These are phyloP conservation scores for Suillus hirtellus DNA, from an alignment of 768 basidiomycete genomes.

Conservation along the genomic window DNA sequence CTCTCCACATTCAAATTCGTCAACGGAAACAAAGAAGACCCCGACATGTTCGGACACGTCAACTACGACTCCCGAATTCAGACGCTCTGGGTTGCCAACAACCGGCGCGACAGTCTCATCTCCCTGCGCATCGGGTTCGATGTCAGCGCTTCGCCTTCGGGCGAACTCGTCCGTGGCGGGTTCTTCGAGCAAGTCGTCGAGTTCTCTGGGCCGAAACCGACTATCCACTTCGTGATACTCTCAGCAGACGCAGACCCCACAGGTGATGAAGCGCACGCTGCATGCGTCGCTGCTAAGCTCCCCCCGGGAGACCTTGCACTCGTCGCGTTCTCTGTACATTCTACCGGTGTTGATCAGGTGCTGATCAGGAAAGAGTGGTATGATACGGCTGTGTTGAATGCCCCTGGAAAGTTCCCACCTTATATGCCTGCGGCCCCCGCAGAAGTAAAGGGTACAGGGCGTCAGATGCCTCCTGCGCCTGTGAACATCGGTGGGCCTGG, in stretches of 20 bases:
- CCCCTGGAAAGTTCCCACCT: slow-evolving; percentile 63
- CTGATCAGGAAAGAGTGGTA: slow-evolving; percentile 86
- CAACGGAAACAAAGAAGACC: slow-evolving; percentile 67
- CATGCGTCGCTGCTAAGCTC: slow-evolving; percentile 80
- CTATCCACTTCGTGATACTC: slow-evolving; percentile 87
- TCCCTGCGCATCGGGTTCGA: slow-evolving; percentile 77
- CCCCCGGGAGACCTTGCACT: slow-evolving; percentile 75
- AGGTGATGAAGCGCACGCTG: slow-evolving; percentile 81
- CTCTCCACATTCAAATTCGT: slow-evolving; percentile 80
- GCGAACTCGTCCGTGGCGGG: slow-evolving; percentile 62
- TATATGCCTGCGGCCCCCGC: slow-evolving; percentile 28
- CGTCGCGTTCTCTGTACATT: slow-evolving; percentile 87
- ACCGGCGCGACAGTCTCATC: slow-evolving; percentile 79
- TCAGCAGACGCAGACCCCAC: slow-evolving; percentile 82
- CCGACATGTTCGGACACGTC: slow-evolving; percentile 86
- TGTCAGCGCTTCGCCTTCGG: slow-evolving; percentile 46
- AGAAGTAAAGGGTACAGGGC: slow-evolving; percentile 24
- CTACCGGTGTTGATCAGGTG: slow-evolving; percentile 86
- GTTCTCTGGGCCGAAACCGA: slow-evolving; percentile 80
- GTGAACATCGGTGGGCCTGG: slow-evolving; percentile 25
- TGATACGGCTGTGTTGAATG: slow-evolving; percentile 59
- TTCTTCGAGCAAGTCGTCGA: slow-evolving; percentile 83
- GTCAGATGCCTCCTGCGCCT: slow-evolving; percentile 33
- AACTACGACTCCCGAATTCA: slow-evolving; percentile 84
- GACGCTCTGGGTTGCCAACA: slow-evolving; percentile 87